Conservation (phyloP, 176 grass and related monocot genomes). For the Avena insularis region DNA sequence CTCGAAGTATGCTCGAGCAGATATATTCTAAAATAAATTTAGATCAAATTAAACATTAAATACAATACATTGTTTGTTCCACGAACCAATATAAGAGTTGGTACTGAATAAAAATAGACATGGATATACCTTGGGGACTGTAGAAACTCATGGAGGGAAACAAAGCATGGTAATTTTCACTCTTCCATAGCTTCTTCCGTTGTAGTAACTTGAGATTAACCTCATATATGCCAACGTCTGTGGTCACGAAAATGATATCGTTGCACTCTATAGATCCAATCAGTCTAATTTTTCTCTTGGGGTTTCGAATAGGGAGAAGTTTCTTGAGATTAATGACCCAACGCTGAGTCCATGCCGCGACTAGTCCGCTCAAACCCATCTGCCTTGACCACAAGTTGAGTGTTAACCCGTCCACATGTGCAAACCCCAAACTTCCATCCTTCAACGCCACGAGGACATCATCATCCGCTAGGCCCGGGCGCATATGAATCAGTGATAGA, state of each 20-base stretch:
- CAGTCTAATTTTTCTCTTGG: not conserved
- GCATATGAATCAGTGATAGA: not conserved
- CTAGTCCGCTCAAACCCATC: not conserved
- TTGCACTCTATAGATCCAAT: not conserved
- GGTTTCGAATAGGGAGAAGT: not conserved
- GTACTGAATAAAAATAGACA: not conserved
- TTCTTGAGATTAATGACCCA: not conserved
- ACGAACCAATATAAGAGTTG: not conserved
- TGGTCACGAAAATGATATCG: not conserved
- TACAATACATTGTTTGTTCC: not conserved
- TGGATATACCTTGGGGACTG: not conserved
- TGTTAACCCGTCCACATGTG: not conserved
- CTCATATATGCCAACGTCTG: not conserved
- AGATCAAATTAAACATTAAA: not conserved
- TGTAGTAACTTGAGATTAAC: not conserved
- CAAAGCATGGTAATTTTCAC: not conserved
- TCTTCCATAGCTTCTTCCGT: not conserved
- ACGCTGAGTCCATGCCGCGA: not conserved
- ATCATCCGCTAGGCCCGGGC: not conserved
- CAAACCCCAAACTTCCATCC: not conserved
- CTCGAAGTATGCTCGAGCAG: not conserved
- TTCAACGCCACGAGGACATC: not conserved
- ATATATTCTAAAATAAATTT: not conserved
- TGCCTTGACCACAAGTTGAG: not conserved
- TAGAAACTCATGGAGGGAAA: not conserved